phyloP scores from a whole-genome alignment of 495 filamentous ascomycete species.

The Penicillium fimorum region DNA sequence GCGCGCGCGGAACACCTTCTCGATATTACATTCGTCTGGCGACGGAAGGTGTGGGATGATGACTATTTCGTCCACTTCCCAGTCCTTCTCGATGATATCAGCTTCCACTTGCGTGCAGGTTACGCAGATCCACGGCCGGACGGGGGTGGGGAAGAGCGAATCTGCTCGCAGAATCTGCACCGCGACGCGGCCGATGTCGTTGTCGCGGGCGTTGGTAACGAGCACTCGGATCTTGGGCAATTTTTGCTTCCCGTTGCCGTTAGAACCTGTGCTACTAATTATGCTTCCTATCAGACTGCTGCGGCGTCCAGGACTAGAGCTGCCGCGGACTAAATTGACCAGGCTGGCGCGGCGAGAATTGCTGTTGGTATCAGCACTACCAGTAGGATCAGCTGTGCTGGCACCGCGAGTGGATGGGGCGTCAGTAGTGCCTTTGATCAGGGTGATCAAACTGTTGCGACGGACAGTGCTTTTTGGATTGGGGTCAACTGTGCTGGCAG shows the following conservation, averaged over 20 bases:
- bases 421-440: neutral
- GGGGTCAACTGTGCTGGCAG: constrained; percentile 3
- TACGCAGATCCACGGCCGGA: constrained; percentile 42
- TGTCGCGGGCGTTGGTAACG: constrained; percentile 39
- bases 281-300: neutral
- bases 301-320: neutral
- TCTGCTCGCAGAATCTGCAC: constrained; percentile 38
- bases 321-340: constrained; percentile 1
- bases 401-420: neutral
- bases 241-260: constrained; percentile 13
- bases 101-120: constrained; percentile 36
- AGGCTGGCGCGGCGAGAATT: neutral
- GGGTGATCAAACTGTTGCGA: constrained; percentile 3
- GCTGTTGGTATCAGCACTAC: neutral
- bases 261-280: constrained; percentile 10
- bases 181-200: constrained; percentile 38
- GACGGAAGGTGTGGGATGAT: constrained; percentile 26
- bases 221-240: constrained; percentile 29
- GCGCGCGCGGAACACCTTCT: constrained; percentile 28
- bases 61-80: constrained; percentile 36
- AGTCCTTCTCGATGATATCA: constrained; percentile 20
- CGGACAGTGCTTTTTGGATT: constrained; percentile 2
- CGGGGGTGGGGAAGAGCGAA: constrained; percentile 30
- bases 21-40: constrained; percentile 29
- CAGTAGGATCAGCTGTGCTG: neutral